Conservation (phyloP, 2,329 filamentous ascomycete species). For the Penicillium expansum region DNA sequence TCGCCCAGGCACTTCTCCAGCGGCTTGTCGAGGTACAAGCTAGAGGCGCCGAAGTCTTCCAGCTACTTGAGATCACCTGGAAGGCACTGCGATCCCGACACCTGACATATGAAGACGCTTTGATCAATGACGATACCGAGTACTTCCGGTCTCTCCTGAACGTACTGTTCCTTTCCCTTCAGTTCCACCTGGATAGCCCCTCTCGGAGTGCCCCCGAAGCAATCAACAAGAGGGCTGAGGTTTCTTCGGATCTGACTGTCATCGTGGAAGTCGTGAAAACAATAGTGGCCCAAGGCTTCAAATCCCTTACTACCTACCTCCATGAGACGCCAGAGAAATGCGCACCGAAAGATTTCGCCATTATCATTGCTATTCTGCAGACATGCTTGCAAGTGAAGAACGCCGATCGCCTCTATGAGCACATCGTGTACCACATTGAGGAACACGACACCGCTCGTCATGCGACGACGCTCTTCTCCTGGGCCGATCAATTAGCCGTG, state of each 20-base stretch:
- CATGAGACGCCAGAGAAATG: slow-evolving; percentile 69
- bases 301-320: slow-evolving; percentile 73
- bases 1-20: slow-evolving; percentile 79
- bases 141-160: slow-evolving; percentile 84
- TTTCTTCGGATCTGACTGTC: slow-evolving; percentile 51
- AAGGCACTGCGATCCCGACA: slow-evolving; percentile 55
- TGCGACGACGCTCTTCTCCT: slow-evolving; percentile 84
- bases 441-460: slow-evolving; percentile 70
- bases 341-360: slow-evolving; percentile 75
- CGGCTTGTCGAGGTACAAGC: slow-evolving; percentile 63
- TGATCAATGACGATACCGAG: slow-evolving; percentile 56
- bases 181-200: slow-evolving; percentile 44
- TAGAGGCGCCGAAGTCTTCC: slow-evolving; percentile 51
- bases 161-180: slow-evolving; percentile 78
- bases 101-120: slow-evolving; percentile 58
- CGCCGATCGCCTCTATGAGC: slow-evolving; percentile 67
- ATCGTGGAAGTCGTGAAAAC: slow-evolving; percentile 77
- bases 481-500: slow-evolving; percentile 78
- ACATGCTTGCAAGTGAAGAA: slow-evolving; percentile 76
- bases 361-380: slow-evolving; percentile 85
- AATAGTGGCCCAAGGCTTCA: slow-evolving; percentile 78
- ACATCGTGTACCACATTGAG: slow-evolving; percentile 67
- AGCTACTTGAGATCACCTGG: slow-evolving; percentile 59
- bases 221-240: slow-evolving; percentile 36
- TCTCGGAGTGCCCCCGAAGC: slow-evolving; percentile 36